phyloP scores from a whole-genome alignment of 768 basidiomycete genomes.

The Tricholoma furcatifolium region DNA sequence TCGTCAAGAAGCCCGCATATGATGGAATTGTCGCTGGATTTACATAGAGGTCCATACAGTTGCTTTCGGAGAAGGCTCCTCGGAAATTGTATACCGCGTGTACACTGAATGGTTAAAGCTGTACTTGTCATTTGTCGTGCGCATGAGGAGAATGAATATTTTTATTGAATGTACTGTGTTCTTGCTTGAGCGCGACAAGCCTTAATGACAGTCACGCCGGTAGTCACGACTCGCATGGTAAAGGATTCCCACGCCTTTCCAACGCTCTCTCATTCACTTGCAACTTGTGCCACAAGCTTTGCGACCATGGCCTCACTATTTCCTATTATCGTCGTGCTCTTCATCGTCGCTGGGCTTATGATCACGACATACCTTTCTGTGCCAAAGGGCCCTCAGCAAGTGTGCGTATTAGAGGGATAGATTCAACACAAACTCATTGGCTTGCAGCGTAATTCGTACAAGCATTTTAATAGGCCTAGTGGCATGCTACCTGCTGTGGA shows the following conservation, averaged over 20 bases:
- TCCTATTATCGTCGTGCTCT: constrained; percentile 67
- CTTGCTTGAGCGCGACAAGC: no score
- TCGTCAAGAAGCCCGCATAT: constrained; percentile 44
- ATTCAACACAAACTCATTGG: constrained; percentile 1
- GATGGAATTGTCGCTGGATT: constrained; percentile 43
- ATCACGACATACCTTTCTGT: constrained; percentile 61
- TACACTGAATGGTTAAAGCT: no score
- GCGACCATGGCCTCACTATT: constrained; percentile 65
- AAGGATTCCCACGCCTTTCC: constrained; percentile 4
- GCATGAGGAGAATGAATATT: background rate
- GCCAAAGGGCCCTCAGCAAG: constrained; percentile 88
- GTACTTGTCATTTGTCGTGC: no score
- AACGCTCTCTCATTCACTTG: background rate
- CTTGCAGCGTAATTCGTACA: constrained; percentile 78
- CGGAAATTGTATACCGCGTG: no score
- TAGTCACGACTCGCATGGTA: background rate
- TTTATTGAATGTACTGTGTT: no score
- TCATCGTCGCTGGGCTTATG: constrained; percentile 65
- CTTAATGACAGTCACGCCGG: no score
- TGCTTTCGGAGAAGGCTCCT: no score
- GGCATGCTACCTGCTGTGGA: constrained; percentile 95
- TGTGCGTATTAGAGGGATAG: constrained; percentile 48
- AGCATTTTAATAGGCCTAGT: constrained; percentile 73
- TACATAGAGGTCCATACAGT: background rate
- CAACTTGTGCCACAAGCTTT: no score